A percentile compares a stretch with the other conserved stretches of the same genome.
Evolutionary conservation across 441 rosid species (phyloP).

Genomic region (Biscutella auriculata): DNA sequence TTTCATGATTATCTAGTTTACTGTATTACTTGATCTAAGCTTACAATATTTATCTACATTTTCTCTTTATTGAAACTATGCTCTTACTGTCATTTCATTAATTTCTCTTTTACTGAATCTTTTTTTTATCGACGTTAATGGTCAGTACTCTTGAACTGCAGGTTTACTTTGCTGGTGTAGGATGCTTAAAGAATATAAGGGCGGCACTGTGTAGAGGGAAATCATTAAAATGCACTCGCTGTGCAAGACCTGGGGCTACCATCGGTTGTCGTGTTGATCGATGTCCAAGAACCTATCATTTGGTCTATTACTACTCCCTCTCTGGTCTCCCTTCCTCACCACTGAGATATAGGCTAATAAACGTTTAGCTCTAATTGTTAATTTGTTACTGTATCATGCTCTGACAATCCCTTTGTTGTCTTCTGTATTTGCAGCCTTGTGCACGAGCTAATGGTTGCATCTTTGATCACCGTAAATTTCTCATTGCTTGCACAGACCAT

Average conservation of each 20-base stretch:
- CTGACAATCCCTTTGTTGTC: slow-evolving; percentile 14
- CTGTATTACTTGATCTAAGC: not conserved
- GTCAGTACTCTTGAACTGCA: slow-evolving; percentile 26
- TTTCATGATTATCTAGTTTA: not conserved
- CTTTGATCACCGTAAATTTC: slow-evolving; percentile 96
- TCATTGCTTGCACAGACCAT: slow-evolving; percentile 95
- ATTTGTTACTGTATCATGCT: not conserved
- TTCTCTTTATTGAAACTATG: not conserved
- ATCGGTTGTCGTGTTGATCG: slow-evolving; percentile 98
- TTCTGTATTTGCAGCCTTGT: slow-evolving; percentile 68
- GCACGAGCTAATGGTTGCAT: slow-evolving; percentile 90
- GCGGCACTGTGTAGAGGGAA: slow-evolving; percentile 93
- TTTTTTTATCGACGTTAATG: slow-evolving; percentile 10
- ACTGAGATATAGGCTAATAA: slow-evolving; percentile 9
- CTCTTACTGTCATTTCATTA: slow-evolving; percentile 1
- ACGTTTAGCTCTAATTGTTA: not conserved
- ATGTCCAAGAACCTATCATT: slow-evolving; percentile 93
- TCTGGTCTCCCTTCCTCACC: not conserved
- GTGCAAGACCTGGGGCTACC: slow-evolving; percentile 98
- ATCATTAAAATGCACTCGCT: slow-evolving; percentile 86
- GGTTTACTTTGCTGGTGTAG: slow-evolving; percentile 99
- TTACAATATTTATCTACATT: not conserved
- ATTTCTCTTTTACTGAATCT: not conserved
- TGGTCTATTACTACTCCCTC: slow-evolving; percentile 44
- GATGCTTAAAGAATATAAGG: slow-evolving; percentile 83